phyloP scores from a whole-genome alignment of 805 yeast species.

The Yamadazyma olivae region DNA sequence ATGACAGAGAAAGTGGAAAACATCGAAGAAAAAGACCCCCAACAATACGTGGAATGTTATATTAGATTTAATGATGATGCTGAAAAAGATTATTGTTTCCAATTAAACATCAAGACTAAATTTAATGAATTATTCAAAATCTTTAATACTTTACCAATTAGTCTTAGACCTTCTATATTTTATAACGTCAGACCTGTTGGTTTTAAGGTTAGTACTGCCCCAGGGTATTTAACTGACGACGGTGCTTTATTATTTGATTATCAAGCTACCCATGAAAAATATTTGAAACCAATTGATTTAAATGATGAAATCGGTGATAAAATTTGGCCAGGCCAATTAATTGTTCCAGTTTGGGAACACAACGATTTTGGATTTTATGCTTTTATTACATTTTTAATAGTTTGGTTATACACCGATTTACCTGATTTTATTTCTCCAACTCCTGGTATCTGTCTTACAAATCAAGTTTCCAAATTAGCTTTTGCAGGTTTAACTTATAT shows the following conservation, averaged over 20 bases:
- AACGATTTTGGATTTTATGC: constrained; percentile 42
- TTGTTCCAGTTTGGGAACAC: constrained; percentile 68
- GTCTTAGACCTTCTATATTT: constrained; percentile 78
- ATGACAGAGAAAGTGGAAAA: too few relatives aligned
- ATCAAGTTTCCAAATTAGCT: constrained; percentile 38
- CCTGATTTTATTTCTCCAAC: constrained; percentile 90
- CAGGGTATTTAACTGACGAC: constrained; percentile 79
- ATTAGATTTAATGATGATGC: constrained; percentile 80
- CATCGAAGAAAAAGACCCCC: not conserved
- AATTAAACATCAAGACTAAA: constrained; percentile 55
- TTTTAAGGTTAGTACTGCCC: constrained; percentile 59
- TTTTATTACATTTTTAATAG: constrained; percentile 38
- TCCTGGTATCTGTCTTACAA: constrained; percentile 82
- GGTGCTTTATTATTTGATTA: constrained; percentile 74
- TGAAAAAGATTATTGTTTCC: constrained; percentile 89
- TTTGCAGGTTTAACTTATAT: constrained; percentile 24
- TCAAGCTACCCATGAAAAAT: constrained; percentile 47
- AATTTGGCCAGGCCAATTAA: constrained; percentile 87
- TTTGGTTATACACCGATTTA: constrained; percentile 90
- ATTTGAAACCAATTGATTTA: constrained; percentile 41
- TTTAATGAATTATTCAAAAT: constrained; percentile 59
- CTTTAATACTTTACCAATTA: constrained; percentile 65
- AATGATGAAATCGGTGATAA: constrained; percentile 54
- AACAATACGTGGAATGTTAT: constrained; percentile 46
- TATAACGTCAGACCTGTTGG: constrained; percentile 62